Evolutionary conservation across 306 rosid species (phyloP).

Genomic region (Gastrolobium bilobum): DNA sequence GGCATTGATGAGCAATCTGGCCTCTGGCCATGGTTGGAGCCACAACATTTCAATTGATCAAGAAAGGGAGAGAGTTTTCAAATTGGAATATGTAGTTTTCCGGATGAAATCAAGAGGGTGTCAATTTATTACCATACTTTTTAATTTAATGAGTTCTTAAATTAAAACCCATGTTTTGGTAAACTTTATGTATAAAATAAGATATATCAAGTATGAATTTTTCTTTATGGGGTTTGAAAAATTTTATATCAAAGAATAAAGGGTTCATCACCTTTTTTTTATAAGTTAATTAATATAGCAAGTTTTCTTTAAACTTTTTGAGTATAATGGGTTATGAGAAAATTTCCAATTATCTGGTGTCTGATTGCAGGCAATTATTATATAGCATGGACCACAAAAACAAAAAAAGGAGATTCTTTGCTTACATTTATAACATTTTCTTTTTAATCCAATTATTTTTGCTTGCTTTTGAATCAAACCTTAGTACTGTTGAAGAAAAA

Average conservation of each 20-base stretch:
- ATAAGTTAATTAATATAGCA: background rate
- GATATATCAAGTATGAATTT: slow-evolving; percentile 57
- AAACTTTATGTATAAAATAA: slow-evolving; percentile 63
- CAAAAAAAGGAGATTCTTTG: slow-evolving; percentile 45
- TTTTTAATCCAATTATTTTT: slow-evolving; percentile 13
- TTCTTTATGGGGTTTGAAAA: slow-evolving; percentile 50
- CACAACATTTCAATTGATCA: slow-evolving; percentile 79
- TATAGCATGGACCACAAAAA: slow-evolving; percentile 44
- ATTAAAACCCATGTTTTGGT: slow-evolving; percentile 58
- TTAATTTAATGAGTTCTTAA: slow-evolving; percentile 46
- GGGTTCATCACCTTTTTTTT: slow-evolving; percentile 43
- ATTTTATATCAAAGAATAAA: slow-evolving; percentile 57
- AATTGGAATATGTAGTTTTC: slow-evolving; percentile 30
- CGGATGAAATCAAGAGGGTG: slow-evolving; percentile 42
- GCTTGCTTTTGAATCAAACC: slow-evolving; percentile 55
- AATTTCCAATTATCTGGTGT: slow-evolving; percentile 41
- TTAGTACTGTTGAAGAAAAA: slow-evolving; percentile 31
- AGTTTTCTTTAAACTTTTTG: slow-evolving; percentile 28
- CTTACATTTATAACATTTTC: background rate
- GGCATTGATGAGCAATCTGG: slow-evolving; percentile 87
- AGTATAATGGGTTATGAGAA: slow-evolving; percentile 26
- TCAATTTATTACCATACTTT: slow-evolving; percentile 46
- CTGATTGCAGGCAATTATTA: slow-evolving; percentile 23
- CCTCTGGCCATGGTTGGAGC: slow-evolving; percentile 97
- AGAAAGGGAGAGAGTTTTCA: background rate